A percentile compares a stretch with the other conserved stretches of the same genome.
Evolutionary conservation across 2,329 filamentous ascomycete species (phyloP).

Genomic region (Chaetomium strumarium): DNA sequence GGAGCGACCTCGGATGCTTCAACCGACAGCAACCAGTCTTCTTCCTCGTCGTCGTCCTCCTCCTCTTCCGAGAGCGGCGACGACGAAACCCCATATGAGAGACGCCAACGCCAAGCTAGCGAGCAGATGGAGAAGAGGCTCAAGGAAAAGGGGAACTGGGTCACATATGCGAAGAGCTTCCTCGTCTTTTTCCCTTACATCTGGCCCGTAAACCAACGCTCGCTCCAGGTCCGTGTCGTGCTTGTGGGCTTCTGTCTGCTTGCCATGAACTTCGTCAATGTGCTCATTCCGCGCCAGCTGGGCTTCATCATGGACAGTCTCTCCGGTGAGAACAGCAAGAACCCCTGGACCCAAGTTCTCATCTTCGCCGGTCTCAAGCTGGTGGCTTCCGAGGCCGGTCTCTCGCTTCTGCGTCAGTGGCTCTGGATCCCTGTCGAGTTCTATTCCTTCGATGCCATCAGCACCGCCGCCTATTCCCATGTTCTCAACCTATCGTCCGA

Average conservation of each 20-base stretch:
- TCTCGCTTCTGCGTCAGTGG: constrained; percentile 48
- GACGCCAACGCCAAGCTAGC: constrained; percentile 45
- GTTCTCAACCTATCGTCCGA: constrained; percentile 56
- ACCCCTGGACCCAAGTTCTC: constrained; percentile 47
- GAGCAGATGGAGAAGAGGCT: constrained; percentile 62
- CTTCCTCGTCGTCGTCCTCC: too few relatives aligned
- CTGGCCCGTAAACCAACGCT: constrained; percentile 63
- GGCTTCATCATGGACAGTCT: constrained; percentile 72
- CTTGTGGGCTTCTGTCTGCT: constrained; percentile 64
- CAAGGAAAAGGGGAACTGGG: constrained; percentile 70
- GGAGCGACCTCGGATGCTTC: constrained; percentile 32
- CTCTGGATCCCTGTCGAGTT: constrained; percentile 54
- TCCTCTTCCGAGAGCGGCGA: constrained; percentile 30
- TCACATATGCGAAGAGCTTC: constrained; percentile 70
- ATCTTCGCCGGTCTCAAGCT: constrained; percentile 47
- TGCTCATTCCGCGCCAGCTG: constrained; percentile 75
- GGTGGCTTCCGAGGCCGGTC: constrained; percentile 49
- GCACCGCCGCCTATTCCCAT: constrained; percentile 51
- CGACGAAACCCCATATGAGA: constrained; percentile 51
- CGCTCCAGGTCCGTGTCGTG: constrained; percentile 61
- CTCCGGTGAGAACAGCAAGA: constrained; percentile 41
- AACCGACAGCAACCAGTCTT: constrained; percentile 21
- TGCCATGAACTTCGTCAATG: constrained; percentile 64
- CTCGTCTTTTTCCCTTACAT: constrained; percentile 71
- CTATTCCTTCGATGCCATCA: constrained; percentile 49